Evolutionary conservation across 345 rosid species (phyloP), one percentile per base, ranked within the genome.

Genomic region (Eucalyptus sp.): DNA sequence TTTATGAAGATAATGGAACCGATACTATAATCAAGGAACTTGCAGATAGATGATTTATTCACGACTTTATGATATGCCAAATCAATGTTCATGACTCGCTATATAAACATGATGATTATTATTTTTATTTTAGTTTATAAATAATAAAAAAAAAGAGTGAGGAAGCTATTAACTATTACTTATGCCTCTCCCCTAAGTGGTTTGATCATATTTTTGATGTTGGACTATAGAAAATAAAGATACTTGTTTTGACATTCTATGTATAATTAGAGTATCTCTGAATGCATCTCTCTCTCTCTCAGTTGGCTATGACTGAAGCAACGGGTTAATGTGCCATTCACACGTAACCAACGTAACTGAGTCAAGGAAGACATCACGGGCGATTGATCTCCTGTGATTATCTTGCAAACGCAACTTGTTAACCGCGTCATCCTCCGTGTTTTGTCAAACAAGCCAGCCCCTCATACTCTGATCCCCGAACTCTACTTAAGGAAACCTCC

Each of bases 211-310:
- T 29, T 62, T 37, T 76, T 76, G 8, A 37, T 10, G 43, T 20
- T 76, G 84, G 27, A 20, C 8, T 20, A 41, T 41, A 76, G 83
- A 10, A 41, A 37, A 41, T 41, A 41, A 20, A 76, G 48, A 41
- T 43, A 50, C 24, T 31, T 91, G 54, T 85, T 92, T 89, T 89
- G 91, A 89, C 87, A 51, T 91, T 90, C 89, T 92, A 91, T 62
- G 89, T 90, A 87, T 76, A 41, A 51, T 89, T n/a, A 64, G 88
- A 56, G 87, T 86, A 66, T 13, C 80, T 89, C 89, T 87, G 88
- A 90, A 56, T 18, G 84, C 15, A 10, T 22, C 81, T 71, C 16
- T 62, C 37, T 58, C 49, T 87, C 58, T 48, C 46, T 2, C 54
- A 17, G 24, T 76, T 76, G 54, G 43, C 76, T 33, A 17, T 50